phyloP scores from a whole-genome alignment of 148 eudicot genomes.

The Spergularia marina region DNA sequence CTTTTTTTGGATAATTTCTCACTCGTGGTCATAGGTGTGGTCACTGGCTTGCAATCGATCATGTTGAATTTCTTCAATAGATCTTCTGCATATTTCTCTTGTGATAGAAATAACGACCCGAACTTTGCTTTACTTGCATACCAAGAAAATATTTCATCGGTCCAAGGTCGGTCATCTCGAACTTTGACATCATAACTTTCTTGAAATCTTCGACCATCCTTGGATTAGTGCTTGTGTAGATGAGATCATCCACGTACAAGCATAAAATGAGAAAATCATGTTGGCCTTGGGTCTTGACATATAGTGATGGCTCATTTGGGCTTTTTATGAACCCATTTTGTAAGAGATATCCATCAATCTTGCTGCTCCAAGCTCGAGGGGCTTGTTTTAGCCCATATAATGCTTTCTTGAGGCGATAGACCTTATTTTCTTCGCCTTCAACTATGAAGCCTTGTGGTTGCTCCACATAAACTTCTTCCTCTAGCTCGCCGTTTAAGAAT shows the following conservation, averaged over 20 bases:
- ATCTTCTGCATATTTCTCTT: not conserved
- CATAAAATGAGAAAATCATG: constrained; percentile 6
- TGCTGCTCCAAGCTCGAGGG: not conserved
- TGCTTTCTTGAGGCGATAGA: not conserved
- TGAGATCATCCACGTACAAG: constrained; percentile 10
- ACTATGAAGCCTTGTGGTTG: too few species aligned
- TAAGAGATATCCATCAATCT: not conserved
- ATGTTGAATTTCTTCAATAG: not conserved
- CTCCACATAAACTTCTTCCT: too few species aligned
- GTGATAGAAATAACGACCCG: not conserved
- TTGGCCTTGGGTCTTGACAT: constrained; percentile 1
- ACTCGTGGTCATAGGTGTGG: not conserved
- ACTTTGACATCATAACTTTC: constrained; percentile 1
- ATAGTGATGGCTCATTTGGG: constrained; percentile 11
- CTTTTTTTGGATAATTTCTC: not conserved
- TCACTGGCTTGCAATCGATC: constrained; percentile 1
- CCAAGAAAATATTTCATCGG: not conserved
- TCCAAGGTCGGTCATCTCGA: not conserved
- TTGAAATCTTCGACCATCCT: constrained; percentile 10
- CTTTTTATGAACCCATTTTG: constrained; percentile 9
- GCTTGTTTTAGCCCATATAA: not conserved
- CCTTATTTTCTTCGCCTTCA: too few species aligned
- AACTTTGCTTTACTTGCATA: not conserved
- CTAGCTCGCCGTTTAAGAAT: constrained; percentile 8
- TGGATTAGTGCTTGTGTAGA: not conserved